These are phyloP conservation scores for Theobroma grandiflorum DNA, from an alignment of 441 rosid species.

Conservation along the genomic window DNA sequence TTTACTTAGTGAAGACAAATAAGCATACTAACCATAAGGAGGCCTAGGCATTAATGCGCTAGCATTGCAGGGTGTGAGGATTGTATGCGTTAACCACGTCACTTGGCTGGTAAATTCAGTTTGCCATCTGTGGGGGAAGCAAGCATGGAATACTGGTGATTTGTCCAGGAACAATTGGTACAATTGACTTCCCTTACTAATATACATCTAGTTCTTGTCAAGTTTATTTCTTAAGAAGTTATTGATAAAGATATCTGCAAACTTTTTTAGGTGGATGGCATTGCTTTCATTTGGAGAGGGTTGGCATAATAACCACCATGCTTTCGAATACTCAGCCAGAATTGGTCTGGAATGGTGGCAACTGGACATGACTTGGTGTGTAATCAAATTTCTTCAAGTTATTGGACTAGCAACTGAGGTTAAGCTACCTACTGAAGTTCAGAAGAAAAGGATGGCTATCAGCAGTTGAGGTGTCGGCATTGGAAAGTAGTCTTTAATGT, in stretches of 20 bases:
- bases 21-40: background rate
- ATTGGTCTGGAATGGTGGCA: constrained; percentile 95
- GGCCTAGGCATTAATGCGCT: background rate
- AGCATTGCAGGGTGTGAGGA: constrained; percentile 70
- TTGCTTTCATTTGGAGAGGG: constrained; percentile 88
- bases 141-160: constrained; percentile 84
- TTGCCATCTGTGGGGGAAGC: constrained; percentile 90
- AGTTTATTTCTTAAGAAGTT: background rate
- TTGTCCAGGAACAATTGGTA: constrained; percentile 87
- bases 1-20: background rate
- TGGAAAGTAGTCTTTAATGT: constrained; percentile 18
- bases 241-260: background rate
- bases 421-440: constrained; percentile 66
- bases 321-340: constrained; percentile 80
- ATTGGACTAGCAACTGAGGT: constrained; percentile 79
- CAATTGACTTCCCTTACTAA: background rate
- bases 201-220: background rate
- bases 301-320: constrained; percentile 96
- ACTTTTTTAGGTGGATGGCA: constrained; percentile 76
- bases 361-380: constrained; percentile 81
- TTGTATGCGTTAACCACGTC: constrained; percentile 72
- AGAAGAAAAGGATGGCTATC: constrained; percentile 65
- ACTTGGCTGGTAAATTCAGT: constrained; percentile 91
- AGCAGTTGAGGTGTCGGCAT: constrained; percentile 26
- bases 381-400: constrained; percentile 67